Evolutionary conservation across 306 rosid genomes (phyloP).

Genomic region (Prunus davidiana): DNA sequence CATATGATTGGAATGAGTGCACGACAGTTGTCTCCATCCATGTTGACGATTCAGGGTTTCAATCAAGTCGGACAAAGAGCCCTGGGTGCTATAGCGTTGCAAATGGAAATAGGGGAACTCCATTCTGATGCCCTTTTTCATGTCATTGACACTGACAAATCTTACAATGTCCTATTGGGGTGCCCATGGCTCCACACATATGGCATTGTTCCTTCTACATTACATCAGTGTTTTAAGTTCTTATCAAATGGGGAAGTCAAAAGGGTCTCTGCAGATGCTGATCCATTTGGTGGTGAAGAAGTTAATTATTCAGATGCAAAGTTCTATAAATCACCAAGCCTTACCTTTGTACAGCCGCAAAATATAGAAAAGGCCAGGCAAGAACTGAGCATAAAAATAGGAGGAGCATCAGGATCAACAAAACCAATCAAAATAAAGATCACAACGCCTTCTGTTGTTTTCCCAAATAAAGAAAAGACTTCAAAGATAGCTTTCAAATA

Average conservation of each 20-base stretch:
- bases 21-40: neutral
- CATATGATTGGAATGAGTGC: neutral
- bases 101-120: neutral
- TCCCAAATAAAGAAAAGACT: neutral
- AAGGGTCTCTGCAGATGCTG: neutral
- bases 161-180: too few species aligned
- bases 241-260: neutral
- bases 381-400: neutral
- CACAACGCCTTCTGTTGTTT: too few species aligned
- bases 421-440: too few species aligned
- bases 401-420: too few species aligned
- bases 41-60: neutral
- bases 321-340: neutral
- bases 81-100: neutral
- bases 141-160: neutral
- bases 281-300: neutral
- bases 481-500: neutral
- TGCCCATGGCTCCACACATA: too few species aligned
- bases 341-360: neutral
- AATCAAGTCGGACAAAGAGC: neutral
- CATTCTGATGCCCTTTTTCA: neutral
- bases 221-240: neutral
- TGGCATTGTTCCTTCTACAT: too few species aligned
- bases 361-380: too few species aligned
- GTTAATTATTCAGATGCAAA: neutral